Conservation (phyloP, 805 yeast species). For the Kazachstania bromeliacearum region DNA sequence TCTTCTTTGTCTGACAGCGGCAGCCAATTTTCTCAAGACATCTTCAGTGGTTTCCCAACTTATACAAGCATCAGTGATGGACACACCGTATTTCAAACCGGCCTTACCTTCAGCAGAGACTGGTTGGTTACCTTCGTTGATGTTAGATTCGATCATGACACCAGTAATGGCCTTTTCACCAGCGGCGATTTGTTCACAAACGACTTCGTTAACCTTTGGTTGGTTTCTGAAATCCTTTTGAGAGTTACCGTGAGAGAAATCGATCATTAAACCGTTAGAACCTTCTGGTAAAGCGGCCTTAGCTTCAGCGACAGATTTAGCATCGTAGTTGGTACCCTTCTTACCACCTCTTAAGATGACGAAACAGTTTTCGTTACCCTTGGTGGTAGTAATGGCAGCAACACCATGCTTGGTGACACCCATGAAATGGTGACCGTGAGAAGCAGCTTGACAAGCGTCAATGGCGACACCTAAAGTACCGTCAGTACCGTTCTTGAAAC, state of each 20-base stretch:
- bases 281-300: conserved; percentile 47
- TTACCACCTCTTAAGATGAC: conserved; percentile 95
- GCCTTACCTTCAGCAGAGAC: conserved; percentile 53
- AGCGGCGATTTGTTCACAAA: conserved; percentile 68
- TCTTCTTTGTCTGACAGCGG: conserved; percentile 79
- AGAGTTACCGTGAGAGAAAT: conserved; percentile 97
- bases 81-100: conserved; percentile 81
- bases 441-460: conserved; percentile 89
- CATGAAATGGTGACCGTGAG: conserved; percentile 89
- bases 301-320: conserved; percentile 63
- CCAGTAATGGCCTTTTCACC: conserved; percentile 84
- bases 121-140: conserved; percentile 84
- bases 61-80: conserved; percentile 96
- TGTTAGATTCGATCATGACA: conserved; percentile 90
- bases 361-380: conserved; percentile 91
- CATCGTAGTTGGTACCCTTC: conserved; percentile 87
- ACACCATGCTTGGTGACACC: conserved; percentile 96
- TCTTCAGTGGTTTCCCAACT: conserved; percentile 80
- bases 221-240: conserved; percentile 90
- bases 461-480: conserved; percentile 88
- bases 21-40: conserved; percentile 70
- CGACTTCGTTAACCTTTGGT: conserved; percentile 78
- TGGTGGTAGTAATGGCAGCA: conserved; percentile 92
- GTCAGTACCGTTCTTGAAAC: conserved; percentile 97
- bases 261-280: conserved; percentile 67